Base-by-base conservation (phyloP, 306 rosid genomes). In the Lathyrus oleraceus region DNA sequence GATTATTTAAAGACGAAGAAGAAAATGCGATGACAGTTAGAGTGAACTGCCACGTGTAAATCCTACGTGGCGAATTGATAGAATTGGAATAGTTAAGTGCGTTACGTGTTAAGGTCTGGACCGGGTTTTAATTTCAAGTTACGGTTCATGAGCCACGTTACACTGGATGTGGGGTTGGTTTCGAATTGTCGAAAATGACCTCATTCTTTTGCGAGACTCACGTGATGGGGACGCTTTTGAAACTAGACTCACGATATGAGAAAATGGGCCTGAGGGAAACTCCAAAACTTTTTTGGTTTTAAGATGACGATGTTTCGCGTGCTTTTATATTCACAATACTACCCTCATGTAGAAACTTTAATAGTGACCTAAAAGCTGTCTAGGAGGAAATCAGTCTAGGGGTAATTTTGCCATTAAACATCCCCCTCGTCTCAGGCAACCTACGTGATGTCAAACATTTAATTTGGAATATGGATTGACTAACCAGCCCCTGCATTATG, bases 211-310 rank as follows among this genome's bases (percentile, higher is more conserved):
- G 39, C 5, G 4, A 35, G 69, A 68, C 67, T 57, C 79, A 72
- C 75, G 71, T 76, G 77, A 78, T 60, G 39, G 28, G 65, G 76
- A 63, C 35, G 28, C 27, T 45, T 47, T 35, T 14, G 76, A 35
- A 28, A 35, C 53, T 23, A 21, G 40, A 62, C 64, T 73, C 61
- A 23, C 71, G 71, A 42, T 42, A 36, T n/a, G n/a, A 43, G 9
- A 69, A 76, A 70, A 62, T 64, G 86, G 75, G 79, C 38, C 48
- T 35, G 62, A 68, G 52, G 38, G 70, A 52, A 76, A 79, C 61
- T 47, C 76, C 30, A 43, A 61, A 67, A 74, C 51, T 23, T 9
- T 40, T 69, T 57, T 75, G 10, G 75, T 65, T 61, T 53, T 45
- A 11, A 13, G 57, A 61, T 58, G 78, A 59, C 42, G 35, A 14